phyloP scores from a whole-genome alignment of 257 asterid species.

The Avicennia marina region DNA sequence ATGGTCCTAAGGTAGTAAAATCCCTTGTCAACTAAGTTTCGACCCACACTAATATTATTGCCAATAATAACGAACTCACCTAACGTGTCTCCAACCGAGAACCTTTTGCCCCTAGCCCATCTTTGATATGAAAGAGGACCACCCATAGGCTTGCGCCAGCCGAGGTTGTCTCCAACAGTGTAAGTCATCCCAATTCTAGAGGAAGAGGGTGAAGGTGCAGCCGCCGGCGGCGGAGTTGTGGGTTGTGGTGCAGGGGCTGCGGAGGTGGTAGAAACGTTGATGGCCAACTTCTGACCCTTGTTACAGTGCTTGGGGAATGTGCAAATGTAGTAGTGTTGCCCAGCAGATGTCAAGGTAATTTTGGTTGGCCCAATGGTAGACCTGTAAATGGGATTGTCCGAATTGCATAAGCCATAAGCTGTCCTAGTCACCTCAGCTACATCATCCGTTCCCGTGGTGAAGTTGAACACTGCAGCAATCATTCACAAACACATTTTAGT shows the following conservation, averaged over 20 bases:
- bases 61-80: too few species aligned
- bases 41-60: too few species aligned
- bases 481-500: too few species aligned
- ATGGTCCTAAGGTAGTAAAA: too few species aligned
- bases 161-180: slow-evolving; percentile 55
- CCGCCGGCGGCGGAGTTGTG: slow-evolving; percentile 20
- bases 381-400: slow-evolving; percentile 36
- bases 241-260: slow-evolving; percentile 22
- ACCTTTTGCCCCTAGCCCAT: slow-evolving; percentile 49
- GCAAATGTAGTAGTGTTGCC: slow-evolving; percentile 59
- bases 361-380: slow-evolving; percentile 43
- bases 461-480: slow-evolving; percentile 55
- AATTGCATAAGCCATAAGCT: slow-evolving; percentile 44
- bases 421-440: slow-evolving; percentile 53
- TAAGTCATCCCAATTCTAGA: slow-evolving; percentile 30
- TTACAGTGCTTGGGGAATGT: slow-evolving; percentile 40
- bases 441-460: slow-evolving; percentile 32
- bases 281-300: slow-evolving; percentile 51
- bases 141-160: slow-evolving; percentile 58
- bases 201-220: slow-evolving; percentile 35
- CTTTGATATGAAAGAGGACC: slow-evolving; percentile 45
- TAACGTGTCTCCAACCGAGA: slow-evolving; percentile 57
- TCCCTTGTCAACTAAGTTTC: too few species aligned
- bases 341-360: slow-evolving; percentile 40
- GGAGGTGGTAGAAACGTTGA: slow-evolving; percentile 45